Evolutionary conservation across 1,284 basidiomycete species (phyloP), one percentile per base, ranked within the genome.

Genomic region (Vanrija pseudolonga): DNA sequence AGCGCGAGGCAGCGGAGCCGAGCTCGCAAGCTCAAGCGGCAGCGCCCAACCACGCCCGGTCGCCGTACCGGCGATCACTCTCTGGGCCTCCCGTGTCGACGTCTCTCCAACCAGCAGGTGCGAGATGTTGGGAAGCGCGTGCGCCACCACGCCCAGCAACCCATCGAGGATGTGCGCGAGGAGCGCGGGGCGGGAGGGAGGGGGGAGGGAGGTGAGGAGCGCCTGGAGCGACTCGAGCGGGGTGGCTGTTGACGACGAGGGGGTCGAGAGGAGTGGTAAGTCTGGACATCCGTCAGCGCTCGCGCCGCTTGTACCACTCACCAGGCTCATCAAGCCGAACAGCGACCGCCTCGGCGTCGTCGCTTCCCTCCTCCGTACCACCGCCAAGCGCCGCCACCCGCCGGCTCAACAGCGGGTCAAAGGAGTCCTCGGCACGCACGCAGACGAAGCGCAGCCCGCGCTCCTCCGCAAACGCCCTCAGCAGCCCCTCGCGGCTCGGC

Each of bases 81-180:
- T 83, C 47, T 91, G 81, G 0, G 90, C 89, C 17, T 92, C 80
- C 0, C 87, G 84, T 0, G 90, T 91, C 15, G 90, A 79, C 1
- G 86, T 88, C 20, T 89, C 87, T 53, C 89, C 90, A n/a, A 90
- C 79, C 6, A 91, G 76, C 9, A 92, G 77, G 68, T 92, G 89
- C 0, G 88, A 88, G 45, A 86, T 84, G 11, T 74, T 69, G 4
- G 80, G 71, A 2, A 76, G 81, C 1, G 81, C 78, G 19, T 74
- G 70, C 1, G 89, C 84, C 0, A 85, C 84, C 59, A 87, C 78
- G 4, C 85, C 76, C n/a, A 93, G 78, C 11, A 94, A 79, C 17
- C 89, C 84, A 47, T 80, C 80, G 39, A 93, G 80, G 36, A 81
- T 83, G 46, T 83, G 80, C 26, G 88, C 78, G 0, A 87, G 80